Evolutionary conservation across 306 rosid genomes (phyloP), one percentile per base, ranked within the genome.

Genomic region (Lathyrus oleraceus): DNA sequence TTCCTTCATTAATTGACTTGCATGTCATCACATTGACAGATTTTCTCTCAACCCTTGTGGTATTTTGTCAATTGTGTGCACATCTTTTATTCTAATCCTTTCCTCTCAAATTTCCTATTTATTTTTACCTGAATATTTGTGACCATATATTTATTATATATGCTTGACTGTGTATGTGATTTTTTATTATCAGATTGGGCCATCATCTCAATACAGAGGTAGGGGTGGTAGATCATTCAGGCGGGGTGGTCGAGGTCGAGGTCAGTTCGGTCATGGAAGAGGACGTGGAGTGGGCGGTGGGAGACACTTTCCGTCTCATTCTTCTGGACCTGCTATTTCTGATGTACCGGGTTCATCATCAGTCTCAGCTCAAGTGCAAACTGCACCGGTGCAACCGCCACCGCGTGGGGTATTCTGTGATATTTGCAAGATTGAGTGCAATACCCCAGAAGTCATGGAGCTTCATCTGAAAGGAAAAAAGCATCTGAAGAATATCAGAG

Each of bases 351-450:
- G 84, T 80, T 82, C 86, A 61, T 81, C 80, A 15, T 81, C 80
- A 39, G 74, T 76, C 48, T 68, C 85, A 21, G 67, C 82, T 60
- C 85, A 80, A 80, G 87, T 73, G 76, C 87, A 86, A 64, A 48
- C 79, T 25, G 78, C 83, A 72, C 70, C 90, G 53, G 54, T 65
- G 73, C 82, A 70, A 71, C 82, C 39, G 32, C 82, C 78, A 27
- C 77, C 86, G 11, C 84, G 73, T 13, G 65, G 74, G 68, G 83
- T 72, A 17, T 88, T 85, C 82, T 90, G 97, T 81, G 97, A 91
- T 77, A 84, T 91, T 80, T 91, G 97, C 78, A 80, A 87, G 82
- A 89, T 86, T 71, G 92, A 85, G 84, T 91, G 97, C 88, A 91
- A 88, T 84, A 71, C 88, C 73, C 81, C 52, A 11, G 92, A 91